Percentiles rank a stretch among this genome's conserved stretches.
Conservation (phyloP, 768 basidiomycete species). For the Pisolithus sp. region DNA sequence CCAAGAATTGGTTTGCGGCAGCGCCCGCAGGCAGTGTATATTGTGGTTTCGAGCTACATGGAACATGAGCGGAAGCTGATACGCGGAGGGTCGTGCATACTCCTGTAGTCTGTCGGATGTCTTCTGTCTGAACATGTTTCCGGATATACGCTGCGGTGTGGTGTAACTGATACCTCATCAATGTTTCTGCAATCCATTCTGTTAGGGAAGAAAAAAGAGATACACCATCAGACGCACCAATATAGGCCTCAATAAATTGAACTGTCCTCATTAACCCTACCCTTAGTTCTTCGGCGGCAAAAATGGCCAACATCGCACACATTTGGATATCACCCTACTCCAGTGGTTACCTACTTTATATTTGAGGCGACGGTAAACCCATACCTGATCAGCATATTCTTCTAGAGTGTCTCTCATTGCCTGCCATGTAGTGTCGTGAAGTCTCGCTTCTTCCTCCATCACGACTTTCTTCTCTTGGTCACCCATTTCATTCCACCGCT, state of each 20-base stretch:
- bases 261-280: constrained; percentile 38
- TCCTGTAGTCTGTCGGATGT: constrained; percentile 46
- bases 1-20: constrained; percentile 58
- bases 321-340: constrained; percentile 72
- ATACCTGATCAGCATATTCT: constrained; percentile 55
- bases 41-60: constrained; percentile 58
- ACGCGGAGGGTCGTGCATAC: constrained; percentile 30
- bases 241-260: constrained; percentile 63
- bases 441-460: constrained; percentile 41
- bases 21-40: constrained; percentile 63
- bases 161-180: constrained; percentile 56
- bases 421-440: constrained; percentile 52
- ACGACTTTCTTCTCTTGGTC: constrained; percentile 21
- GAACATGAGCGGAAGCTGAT: background rate
- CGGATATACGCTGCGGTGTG: constrained; percentile 70
- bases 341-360: background rate
- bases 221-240: constrained; percentile 42
- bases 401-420: constrained; percentile 53
- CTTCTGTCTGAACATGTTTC: constrained; percentile 49
- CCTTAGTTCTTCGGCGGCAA: constrained; percentile 54
- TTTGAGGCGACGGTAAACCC: background rate
- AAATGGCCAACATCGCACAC: constrained; percentile 63
- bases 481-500: constrained; percentile 23
- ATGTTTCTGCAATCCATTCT: constrained; percentile 41
- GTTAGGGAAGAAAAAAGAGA: background rate